A percentile compares a stretch with the other conserved stretches of the same genome.
Evolutionary conservation across 2,329 filamentous ascomycete genomes (phyloP).

Genomic region (Ophioceras dolichostomum): DNA sequence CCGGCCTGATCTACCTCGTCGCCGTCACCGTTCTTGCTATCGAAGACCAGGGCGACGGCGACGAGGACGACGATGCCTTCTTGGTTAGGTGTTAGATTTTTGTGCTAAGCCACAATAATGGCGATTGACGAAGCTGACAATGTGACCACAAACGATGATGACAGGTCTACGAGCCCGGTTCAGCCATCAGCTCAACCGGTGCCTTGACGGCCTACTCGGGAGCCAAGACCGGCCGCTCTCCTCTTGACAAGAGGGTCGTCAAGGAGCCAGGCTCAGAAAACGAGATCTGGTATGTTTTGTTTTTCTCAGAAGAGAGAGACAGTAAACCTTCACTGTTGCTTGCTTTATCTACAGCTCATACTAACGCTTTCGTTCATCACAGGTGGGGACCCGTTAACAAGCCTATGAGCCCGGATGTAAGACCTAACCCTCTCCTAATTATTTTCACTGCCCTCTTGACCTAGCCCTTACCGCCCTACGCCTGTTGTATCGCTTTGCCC

Average conservation of each 20-base stretch:
- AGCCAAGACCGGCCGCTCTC: constrained; percentile 94
- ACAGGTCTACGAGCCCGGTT: constrained; percentile 77
- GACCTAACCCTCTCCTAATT: constrained; percentile 20
- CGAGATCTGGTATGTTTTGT: constrained; percentile 60
- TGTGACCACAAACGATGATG: no score
- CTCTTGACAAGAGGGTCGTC: constrained; percentile 94
- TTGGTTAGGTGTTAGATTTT: no score
- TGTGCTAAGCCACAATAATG: no score
- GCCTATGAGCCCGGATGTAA: constrained; percentile 93
- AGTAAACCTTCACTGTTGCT: constrained; percentile 4
- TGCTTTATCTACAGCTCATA: no score
- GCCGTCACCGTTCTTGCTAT: neutral
- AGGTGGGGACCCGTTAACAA: constrained; percentile 98
- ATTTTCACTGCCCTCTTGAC: constrained; percentile 3
- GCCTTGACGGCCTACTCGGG: constrained; percentile 96
- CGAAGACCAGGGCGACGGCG: no score
- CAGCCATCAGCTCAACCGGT: constrained; percentile 90
- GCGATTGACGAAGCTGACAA: constrained; percentile 4
- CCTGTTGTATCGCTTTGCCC: neutral
- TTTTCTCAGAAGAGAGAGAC: constrained; percentile 3
- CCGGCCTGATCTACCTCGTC: neutral
- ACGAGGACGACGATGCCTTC: no score
- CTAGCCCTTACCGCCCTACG: neutral
- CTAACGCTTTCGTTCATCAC: no score
- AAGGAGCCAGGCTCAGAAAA: constrained; percentile 81